Evolutionary conservation across 148 eudicot genomes (phyloP).

Genomic region (Vaccinium macrocarpon): DNA sequence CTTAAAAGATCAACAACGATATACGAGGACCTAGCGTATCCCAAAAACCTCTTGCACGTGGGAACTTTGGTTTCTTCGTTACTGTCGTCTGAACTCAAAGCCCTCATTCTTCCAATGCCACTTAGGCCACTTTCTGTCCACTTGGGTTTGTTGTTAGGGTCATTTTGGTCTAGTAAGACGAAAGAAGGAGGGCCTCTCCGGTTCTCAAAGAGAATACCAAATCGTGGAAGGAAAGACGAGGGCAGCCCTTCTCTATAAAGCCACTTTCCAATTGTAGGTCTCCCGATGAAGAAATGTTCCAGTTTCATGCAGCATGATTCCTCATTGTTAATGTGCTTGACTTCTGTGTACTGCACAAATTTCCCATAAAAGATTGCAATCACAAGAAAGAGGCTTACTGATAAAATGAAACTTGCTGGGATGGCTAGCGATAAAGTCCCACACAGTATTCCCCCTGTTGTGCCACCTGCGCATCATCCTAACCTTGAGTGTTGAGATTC

Average conservation of each 20-base stretch:
- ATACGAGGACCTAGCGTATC: slow-evolving; percentile 19
- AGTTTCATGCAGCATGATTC: slow-evolving; percentile 5
- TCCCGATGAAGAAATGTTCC: background rate
- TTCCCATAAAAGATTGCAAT: slow-evolving; percentile 18
- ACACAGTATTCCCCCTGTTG: slow-evolving; percentile 14
- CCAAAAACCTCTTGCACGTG: slow-evolving; percentile 8
- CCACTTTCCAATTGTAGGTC: slow-evolving; percentile 17
- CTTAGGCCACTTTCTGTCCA: slow-evolving; percentile 8
- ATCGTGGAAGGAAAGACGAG: slow-evolving; percentile 15
- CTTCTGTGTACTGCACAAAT: slow-evolving; percentile 16
- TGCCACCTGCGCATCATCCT: slow-evolving; percentile 12
- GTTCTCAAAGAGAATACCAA: slow-evolving; percentile 23
- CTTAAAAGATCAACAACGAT: slow-evolving; percentile 18
- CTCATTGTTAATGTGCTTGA: background rate
- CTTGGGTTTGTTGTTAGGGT: slow-evolving; percentile 7
- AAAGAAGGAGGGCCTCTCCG: slow-evolving; percentile 17
- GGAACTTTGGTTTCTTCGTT: slow-evolving; percentile 15
- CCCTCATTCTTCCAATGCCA: slow-evolving; percentile 12
- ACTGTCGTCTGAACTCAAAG: slow-evolving; percentile 12
- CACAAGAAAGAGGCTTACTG: slow-evolving; percentile 19
- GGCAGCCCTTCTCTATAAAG: slow-evolving; percentile 15
- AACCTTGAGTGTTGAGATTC: background rate
- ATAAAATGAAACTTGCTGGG: slow-evolving; percentile 21
- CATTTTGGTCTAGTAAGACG: slow-evolving; percentile 16
- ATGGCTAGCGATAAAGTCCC: slow-evolving; percentile 21